Percentiles rank a stretch among this genome's conserved stretches.
These are phyloP conservation scores for Pleodorina starrii DNA, from an alignment of 139 green algal species.

Conservation along the genomic window DNA sequence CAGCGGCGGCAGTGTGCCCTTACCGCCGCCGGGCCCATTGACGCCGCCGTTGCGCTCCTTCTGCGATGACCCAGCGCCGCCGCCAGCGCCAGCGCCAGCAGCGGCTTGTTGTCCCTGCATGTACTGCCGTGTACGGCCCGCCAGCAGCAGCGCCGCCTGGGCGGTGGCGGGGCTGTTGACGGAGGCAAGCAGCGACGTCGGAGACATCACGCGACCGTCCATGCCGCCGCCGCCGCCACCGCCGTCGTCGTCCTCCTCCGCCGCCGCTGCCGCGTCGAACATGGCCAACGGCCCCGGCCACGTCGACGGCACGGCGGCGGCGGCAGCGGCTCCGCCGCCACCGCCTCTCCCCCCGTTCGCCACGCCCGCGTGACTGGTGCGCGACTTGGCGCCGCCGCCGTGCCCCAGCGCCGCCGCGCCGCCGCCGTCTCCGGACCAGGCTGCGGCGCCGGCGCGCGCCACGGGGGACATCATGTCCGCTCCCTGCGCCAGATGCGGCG, in stretches of 20 bases:
- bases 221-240: background rate
- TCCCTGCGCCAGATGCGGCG: background rate
- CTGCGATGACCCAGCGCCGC: background rate
- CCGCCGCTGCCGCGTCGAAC: constrained; percentile 36
- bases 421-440: background rate
- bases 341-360: background rate
- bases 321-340: background rate
- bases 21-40: background rate
- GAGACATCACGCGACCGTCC: background rate
- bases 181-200: background rate
- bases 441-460: background rate
- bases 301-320: background rate
- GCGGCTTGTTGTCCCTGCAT: background rate
- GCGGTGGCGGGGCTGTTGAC: constrained; percentile 23
- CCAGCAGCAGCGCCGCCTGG: constrained; percentile 33
- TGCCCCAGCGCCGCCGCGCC: background rate
- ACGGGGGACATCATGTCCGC: constrained; percentile 12
- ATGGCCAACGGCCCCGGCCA: constrained; percentile 6
- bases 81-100: background rate
- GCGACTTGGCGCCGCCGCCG: constrained; percentile 5
- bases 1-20: constrained; percentile 25
- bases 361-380: background rate
- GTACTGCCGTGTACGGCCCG: background rate
- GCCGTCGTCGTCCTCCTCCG: background rate
- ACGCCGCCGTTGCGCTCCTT: background rate